These are phyloP conservation scores for Capsicum rhomboideum DNA, from an alignment of 257 asterid genomes.

Conservation along the genomic window DNA sequence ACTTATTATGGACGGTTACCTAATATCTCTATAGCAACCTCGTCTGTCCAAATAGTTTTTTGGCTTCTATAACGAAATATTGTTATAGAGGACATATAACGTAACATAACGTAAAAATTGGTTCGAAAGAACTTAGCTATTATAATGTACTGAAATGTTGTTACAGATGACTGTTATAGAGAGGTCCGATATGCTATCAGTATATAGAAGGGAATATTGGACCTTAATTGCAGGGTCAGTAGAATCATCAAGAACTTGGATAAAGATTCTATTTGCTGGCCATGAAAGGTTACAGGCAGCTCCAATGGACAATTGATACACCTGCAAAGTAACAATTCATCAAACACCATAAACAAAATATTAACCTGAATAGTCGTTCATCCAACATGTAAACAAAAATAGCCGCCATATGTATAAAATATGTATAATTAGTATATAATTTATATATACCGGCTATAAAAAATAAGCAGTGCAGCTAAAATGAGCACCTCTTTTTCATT, in stretches of 20 bases:
- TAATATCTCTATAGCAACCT: background rate
- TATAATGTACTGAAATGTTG: background rate
- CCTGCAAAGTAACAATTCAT: slow-evolving; percentile 5
- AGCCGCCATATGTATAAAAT: background rate
- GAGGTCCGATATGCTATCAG: background rate
- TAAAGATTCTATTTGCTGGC: slow-evolving; percentile 27
- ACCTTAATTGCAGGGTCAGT: slow-evolving; percentile 27
- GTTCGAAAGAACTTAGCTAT: background rate
- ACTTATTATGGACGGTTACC: background rate
- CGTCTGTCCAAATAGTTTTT: background rate
- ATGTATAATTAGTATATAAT: background rate
- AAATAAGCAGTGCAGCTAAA: background rate
- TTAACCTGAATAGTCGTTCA: background rate
- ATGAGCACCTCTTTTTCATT: slow-evolving; percentile 17
- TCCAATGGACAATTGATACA: slow-evolving; percentile 28
- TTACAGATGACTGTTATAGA: background rate
- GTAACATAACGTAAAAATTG: background rate
- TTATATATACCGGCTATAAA: background rate
- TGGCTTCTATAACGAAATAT: background rate
- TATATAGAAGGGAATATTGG: background rate
- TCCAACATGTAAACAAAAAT: background rate
- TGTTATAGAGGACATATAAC: background rate
- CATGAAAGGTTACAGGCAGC: slow-evolving; percentile 33
- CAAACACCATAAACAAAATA: background rate
- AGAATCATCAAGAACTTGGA: slow-evolving; percentile 36